Percentiles rank a stretch among this genome's conserved stretches.
phyloP scores from a whole-genome alignment of 2,329 filamentous ascomycete genomes.

The Colletotrichum kahawae region DNA sequence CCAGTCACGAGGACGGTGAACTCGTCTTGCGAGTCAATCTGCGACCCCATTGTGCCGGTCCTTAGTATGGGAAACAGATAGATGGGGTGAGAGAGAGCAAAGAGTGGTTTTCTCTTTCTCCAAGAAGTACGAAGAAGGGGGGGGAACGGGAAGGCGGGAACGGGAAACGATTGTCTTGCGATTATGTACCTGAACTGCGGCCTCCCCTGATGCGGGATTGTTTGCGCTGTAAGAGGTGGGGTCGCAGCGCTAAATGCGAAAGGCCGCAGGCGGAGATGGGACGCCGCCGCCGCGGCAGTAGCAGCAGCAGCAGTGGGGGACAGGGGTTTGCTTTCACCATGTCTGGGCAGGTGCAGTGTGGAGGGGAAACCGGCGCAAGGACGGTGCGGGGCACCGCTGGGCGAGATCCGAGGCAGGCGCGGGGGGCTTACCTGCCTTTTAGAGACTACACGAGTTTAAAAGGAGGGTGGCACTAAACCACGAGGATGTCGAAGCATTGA shows the following conservation, averaged over 20 bases:
- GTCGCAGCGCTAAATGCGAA: neutral
- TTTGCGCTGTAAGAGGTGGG: neutral
- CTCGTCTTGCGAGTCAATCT: constrained; percentile 47
- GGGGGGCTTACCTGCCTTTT: neutral
- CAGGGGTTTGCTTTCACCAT: neutral
- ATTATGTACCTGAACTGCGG: neutral
- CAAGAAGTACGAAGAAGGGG: neutral
- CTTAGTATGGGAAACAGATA: neutral
- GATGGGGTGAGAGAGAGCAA: neutral
- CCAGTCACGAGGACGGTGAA: constrained; percentile 66
- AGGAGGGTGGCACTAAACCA: neutral
- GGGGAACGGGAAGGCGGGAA: neutral
- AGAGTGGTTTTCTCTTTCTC: neutral
- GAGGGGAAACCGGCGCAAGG: neutral
- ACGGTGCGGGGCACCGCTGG: neutral
- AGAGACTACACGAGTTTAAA: neutral
- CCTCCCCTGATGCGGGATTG: neutral
- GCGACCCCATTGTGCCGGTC: constrained; percentile 37
- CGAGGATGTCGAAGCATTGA: neutral
- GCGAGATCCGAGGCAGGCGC: neutral
- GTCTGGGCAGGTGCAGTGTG: neutral
- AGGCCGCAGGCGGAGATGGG: neutral
- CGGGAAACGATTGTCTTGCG: neutral
- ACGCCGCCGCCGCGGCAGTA: neutral
- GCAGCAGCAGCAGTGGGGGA: neutral